phyloP scores from a whole-genome alignment of 352 stramenopile species.

The Globisporangium camurandrum region DNA sequence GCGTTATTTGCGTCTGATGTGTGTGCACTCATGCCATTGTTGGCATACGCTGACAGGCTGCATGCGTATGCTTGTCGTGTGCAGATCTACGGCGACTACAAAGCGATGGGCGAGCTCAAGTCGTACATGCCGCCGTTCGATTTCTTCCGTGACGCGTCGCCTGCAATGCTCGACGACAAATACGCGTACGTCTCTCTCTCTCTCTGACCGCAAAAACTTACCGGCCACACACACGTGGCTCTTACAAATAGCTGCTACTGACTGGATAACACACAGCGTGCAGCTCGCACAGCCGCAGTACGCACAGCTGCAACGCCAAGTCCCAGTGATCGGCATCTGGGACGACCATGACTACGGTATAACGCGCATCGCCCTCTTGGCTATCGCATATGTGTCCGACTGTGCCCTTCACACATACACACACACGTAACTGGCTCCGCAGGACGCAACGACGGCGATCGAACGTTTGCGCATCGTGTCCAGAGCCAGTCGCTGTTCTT shows the following conservation, averaged over 20 bases:
- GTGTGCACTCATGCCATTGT: conserved; percentile 1
- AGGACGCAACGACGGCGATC: conserved; percentile 66
- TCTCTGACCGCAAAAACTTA: too few relatives aligned
- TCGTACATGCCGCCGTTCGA: conserved; percentile 34
- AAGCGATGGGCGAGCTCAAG: conserved; percentile 30
- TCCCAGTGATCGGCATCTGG: conserved; percentile 81
- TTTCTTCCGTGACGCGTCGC: conserved; percentile 49
- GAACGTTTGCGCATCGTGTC: conserved; percentile 56
- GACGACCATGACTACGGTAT: conserved; percentile 89
- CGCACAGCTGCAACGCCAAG: conserved; percentile 36
- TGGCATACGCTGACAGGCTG: neutral
- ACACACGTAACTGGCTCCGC: neutral
- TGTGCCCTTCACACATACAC: neutral
- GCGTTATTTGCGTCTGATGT: neutral
- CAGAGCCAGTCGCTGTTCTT: conserved; percentile 81
- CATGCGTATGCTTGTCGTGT: neutral
- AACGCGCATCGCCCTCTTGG: neutral
- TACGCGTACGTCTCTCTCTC: conserved; percentile 41
- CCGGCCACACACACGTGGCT: neutral
- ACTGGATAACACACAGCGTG: conserved; percentile 25
- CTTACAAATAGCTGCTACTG: too few relatives aligned
- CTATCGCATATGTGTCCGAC: neutral
- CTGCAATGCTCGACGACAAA: conserved; percentile 36
- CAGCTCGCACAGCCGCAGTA: conserved; percentile 61
- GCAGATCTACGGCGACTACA: conserved; percentile 74